Evolutionary conservation across 2,329 filamentous ascomycete species (phyloP).

Genomic region (Fusarium piperis): DNA sequence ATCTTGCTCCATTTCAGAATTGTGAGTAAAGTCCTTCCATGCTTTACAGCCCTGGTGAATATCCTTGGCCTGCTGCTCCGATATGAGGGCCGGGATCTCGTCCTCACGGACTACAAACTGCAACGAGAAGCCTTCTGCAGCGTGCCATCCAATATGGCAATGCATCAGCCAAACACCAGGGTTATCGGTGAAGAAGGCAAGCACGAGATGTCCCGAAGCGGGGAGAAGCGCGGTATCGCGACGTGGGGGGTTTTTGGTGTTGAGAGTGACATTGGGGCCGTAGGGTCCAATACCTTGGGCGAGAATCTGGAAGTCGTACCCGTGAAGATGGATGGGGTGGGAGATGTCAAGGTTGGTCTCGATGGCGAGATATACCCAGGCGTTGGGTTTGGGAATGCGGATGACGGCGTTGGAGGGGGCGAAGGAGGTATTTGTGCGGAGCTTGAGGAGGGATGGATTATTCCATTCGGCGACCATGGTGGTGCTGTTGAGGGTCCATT

Average conservation of each 20-base stretch:
- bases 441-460: conserved; percentile 41
- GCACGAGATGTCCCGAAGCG: conserved; percentile 55
- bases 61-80: conserved; percentile 17
- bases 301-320: conserved; percentile 47
- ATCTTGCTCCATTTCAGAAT: conserved; percentile 28
- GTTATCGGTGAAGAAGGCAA: conserved; percentile 61
- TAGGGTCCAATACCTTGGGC: conserved; percentile 41
- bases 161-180: conserved; percentile 62
- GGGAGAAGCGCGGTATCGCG: conserved; percentile 63
- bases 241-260: conserved; percentile 57
- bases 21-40: conserved; percentile 24
- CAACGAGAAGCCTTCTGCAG: conserved; percentile 36
- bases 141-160: conserved; percentile 55
- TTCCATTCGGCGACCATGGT: conserved; percentile 45
- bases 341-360: conserved; percentile 39
- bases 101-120: conserved; percentile 38
- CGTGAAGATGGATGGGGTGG: conserved; percentile 51
- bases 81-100: conserved; percentile 30
- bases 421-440: conserved; percentile 36
- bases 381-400: conserved; percentile 38
- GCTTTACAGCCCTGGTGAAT: conserved; percentile 24
- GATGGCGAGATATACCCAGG: conserved; percentile 46
- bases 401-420: conserved; percentile 43
- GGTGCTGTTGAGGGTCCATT: conserved; percentile 57
- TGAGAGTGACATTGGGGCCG: conserved; percentile 27